A percentile compares a stretch with the other conserved stretches of the same genome.
These are phyloP conservation scores for Phytophthora tentaculata DNA, from an alignment of 352 stramenopile genomes.

Conservation along the genomic window DNA sequence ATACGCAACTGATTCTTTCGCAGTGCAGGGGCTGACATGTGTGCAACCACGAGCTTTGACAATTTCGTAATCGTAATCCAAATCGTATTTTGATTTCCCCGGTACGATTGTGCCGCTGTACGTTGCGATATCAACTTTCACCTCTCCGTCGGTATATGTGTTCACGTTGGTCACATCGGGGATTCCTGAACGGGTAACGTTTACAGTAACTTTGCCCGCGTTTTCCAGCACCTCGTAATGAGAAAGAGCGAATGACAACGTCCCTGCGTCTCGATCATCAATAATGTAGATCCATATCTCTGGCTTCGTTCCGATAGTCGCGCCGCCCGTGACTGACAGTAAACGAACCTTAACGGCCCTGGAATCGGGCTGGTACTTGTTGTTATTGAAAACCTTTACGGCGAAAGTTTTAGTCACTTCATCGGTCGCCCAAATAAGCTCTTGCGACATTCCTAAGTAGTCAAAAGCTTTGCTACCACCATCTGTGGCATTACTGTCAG, in stretches of 20 bases:
- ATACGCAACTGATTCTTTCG: conserved; percentile 49
- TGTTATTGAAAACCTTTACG: conserved; percentile 80
- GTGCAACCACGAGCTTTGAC: conserved; percentile 59
- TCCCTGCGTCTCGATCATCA: conserved; percentile 77
- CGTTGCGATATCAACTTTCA: conserved; percentile 66
- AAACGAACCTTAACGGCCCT: conserved; percentile 63
- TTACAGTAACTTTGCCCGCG: conserved; percentile 45
- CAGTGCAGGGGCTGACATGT: conserved; percentile 73
- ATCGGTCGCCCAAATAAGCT: conserved; percentile 60
- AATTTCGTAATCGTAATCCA: conserved; percentile 62
- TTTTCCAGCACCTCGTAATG: conserved; percentile 75
- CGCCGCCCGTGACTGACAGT: conserved; percentile 54
- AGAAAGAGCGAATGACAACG: conserved; percentile 58
- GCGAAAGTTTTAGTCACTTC: conserved; percentile 62
- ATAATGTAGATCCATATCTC: conserved; percentile 78
- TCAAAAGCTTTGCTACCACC: conserved; percentile 71
- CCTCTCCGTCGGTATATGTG: conserved; percentile 61
- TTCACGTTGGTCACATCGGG: conserved; percentile 55
- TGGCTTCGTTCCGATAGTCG: conserved; percentile 47
- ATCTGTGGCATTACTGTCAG: conserved; percentile 67
- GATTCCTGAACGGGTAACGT: conserved; percentile 57
- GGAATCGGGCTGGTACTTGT: conserved; percentile 53
- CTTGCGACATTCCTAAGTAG: conserved; percentile 54
- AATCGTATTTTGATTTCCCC: conserved; percentile 50
- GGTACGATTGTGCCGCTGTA: conserved; percentile 63